These are phyloP conservation scores for Quercus suber DNA, from an alignment of 306 rosid genomes.

Conservation along the genomic window DNA sequence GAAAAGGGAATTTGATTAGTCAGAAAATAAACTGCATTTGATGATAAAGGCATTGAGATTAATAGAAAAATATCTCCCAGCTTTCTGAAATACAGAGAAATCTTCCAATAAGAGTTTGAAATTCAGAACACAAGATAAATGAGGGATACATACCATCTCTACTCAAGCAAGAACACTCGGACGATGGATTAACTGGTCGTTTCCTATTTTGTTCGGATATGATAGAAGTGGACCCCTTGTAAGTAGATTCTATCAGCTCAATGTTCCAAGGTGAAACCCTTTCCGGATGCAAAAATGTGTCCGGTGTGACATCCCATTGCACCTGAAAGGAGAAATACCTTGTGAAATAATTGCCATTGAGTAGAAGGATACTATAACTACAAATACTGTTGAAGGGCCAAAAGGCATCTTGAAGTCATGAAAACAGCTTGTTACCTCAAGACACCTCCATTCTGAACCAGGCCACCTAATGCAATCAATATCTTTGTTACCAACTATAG, in stretches of 20 bases:
- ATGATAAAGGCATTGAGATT: constrained; percentile 7
- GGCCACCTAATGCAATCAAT: constrained; percentile 62
- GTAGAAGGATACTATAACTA: not conserved
- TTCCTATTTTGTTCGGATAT: constrained; percentile 31
- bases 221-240: constrained; percentile 7
- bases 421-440: constrained; percentile 42
- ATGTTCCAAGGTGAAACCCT: constrained; percentile 77
- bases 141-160: constrained; percentile 38
- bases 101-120: not conserved
- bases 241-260: constrained; percentile 27
- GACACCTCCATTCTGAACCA: constrained; percentile 66
- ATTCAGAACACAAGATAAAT: constrained; percentile 5
- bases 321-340: constrained; percentile 39
- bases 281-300: constrained; percentile 30
- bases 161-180: constrained; percentile 23
- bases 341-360: not conserved
- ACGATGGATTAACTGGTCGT: constrained; percentile 12
- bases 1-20: constrained; percentile 13
- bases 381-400: not conserved
- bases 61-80: not conserved
- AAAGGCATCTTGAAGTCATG: not conserved
- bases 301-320: constrained; percentile 48
- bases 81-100: constrained; percentile 9
- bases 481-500: constrained; percentile 44
- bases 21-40: not conserved